These are phyloP conservation scores for Yamadazyma sp. DNA, from an alignment of 1,139 yeast species.

Conservation along the genomic window DNA sequence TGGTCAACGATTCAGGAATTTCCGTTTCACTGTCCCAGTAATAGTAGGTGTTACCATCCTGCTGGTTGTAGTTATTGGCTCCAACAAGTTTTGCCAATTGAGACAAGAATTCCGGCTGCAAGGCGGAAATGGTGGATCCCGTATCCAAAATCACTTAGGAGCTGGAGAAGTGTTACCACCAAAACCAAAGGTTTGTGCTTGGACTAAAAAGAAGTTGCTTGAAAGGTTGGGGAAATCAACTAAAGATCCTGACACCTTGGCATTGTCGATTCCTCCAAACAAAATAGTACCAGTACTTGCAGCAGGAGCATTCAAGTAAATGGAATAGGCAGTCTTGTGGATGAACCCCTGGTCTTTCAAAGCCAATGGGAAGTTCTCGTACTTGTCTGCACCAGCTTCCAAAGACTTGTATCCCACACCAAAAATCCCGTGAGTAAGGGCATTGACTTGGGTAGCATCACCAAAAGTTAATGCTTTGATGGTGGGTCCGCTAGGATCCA, in stretches of 20 bases:
- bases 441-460: slow-evolving; percentile 7
- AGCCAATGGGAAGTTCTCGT: slow-evolving; percentile 27
- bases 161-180: slow-evolving; percentile 14
- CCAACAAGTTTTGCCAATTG: slow-evolving; percentile 17
- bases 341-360: slow-evolving; percentile 27
- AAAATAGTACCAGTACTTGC: slow-evolving; percentile 37
- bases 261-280: slow-evolving; percentile 54
- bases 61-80: not conserved
- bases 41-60: slow-evolving; percentile 11
- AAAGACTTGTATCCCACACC: slow-evolving; percentile 34
- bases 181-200: slow-evolving; percentile 18
- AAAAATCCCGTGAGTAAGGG: slow-evolving; percentile 35
- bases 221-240: slow-evolving; percentile 13
- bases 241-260: slow-evolving; percentile 42
- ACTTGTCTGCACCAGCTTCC: slow-evolving; percentile 15
- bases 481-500: slow-evolving; percentile 8
- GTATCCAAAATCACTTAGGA: slow-evolving; percentile 28
- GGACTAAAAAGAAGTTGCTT: slow-evolving; percentile 9
- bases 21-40: slow-evolving; percentile 8
- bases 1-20: slow-evolving; percentile 19
- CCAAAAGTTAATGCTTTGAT: slow-evolving; percentile 7
- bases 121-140: slow-evolving; percentile 30
- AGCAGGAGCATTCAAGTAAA: slow-evolving; percentile 25
- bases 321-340: slow-evolving; percentile 30
- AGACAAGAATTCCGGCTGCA: slow-evolving; percentile 19